A percentile compares a stretch with the other conserved stretches of the same genome.
Conservation (phyloP, 1,139 yeast genomes). For the Hansenula lynferdii region DNA sequence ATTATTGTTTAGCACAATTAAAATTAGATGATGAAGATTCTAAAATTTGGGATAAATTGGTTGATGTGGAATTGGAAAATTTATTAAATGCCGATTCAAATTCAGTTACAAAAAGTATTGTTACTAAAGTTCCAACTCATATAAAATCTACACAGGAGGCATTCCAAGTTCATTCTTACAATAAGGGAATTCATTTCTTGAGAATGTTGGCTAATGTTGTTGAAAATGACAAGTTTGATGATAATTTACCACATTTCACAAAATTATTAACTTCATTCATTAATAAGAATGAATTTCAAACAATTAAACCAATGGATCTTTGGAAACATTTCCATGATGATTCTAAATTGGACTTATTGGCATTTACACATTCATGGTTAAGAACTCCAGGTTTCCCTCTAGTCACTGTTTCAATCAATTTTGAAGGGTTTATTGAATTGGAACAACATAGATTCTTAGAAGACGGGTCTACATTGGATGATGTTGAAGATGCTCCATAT, state of each 20-base stretch:
- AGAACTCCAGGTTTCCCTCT: constrained; percentile 56
- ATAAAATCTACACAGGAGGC: constrained; percentile 38
- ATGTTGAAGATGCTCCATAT: constrained; percentile 26
- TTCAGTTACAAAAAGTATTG: constrained; percentile 27
- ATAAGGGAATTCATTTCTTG: constrained; percentile 58
- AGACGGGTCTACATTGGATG: constrained; percentile 21
- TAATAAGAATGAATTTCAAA: constrained; percentile 28
- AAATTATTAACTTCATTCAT: constrained; percentile 40
- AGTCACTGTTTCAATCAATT: constrained; percentile 33
- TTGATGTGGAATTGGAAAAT: constrained; percentile 33
- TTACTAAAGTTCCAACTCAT: constrained; percentile 22
- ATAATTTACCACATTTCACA: constrained; percentile 28
- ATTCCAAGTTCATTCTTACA: constrained; percentile 53
- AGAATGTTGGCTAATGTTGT: constrained; percentile 49
- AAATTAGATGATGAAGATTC: constrained; percentile 29
- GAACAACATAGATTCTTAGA: constrained; percentile 48
- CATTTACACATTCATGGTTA: constrained; percentile 45
- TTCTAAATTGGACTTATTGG: constrained; percentile 29
- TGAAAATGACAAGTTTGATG: constrained; percentile 31
- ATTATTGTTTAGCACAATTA: constrained; percentile 37
- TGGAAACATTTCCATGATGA: constrained; percentile 41
- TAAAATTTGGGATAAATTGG: constrained; percentile 28
- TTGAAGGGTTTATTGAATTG: constrained; percentile 30
- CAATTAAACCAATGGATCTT: constrained; percentile 51
- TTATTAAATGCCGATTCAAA: constrained; percentile 39